These are phyloP conservation scores for Clavulina sp. DNA, from an alignment of 768 basidiomycete species.

Conservation along the genomic window DNA sequence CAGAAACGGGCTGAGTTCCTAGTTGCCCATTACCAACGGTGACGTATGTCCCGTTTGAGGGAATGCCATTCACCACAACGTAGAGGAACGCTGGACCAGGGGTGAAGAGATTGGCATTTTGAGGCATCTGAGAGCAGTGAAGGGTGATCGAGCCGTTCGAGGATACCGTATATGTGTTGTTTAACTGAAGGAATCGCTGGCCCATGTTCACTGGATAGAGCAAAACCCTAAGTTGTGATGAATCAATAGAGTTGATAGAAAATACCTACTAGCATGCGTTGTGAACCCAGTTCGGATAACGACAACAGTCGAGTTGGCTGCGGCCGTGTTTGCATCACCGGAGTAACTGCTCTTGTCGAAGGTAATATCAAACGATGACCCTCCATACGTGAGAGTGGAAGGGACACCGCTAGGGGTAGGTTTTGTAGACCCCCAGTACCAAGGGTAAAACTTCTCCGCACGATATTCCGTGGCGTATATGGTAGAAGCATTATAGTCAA, in stretches of 20 bases:
- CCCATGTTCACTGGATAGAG: slow-evolving; percentile 83
- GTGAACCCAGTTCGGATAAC: slow-evolving; percentile 60
- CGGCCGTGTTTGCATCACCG: slow-evolving; percentile 49
- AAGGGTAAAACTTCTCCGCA: slow-evolving; percentile 81
- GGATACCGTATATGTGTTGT: slow-evolving; percentile 71
- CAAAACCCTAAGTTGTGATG: slow-evolving; percentile 33
- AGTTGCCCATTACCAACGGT: slow-evolving; percentile 66
- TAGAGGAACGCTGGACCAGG: slow-evolving; percentile 78
- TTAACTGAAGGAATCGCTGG: slow-evolving; percentile 63
- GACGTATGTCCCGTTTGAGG: slow-evolving; percentile 58
- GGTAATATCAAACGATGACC: slow-evolving; percentile 55
- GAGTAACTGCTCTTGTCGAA: slow-evolving; percentile 49
- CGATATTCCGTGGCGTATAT: slow-evolving; percentile 61
- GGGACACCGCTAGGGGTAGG: slow-evolving; percentile 60
- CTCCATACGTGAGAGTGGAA: slow-evolving; percentile 66
- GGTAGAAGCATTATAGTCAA: slow-evolving; percentile 42
- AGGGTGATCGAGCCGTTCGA: slow-evolving; percentile 58
- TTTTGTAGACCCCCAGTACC: slow-evolving; percentile 58
- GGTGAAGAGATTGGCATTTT: slow-evolving; percentile 70
- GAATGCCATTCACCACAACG: slow-evolving; percentile 71
- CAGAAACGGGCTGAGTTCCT: slow-evolving; percentile 42
- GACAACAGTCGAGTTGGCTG: slow-evolving; percentile 56
- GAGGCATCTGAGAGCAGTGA: slow-evolving; percentile 67
- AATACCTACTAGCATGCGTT: slow-evolving; percentile 29
- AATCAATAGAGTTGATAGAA: slow-evolving; percentile 15